Percentiles rank a stretch among this genome's conserved stretches.
These are phyloP conservation scores for Trametes cinnabarina DNA, from an alignment of 768 basidiomycete genomes.

Conservation along the genomic window DNA sequence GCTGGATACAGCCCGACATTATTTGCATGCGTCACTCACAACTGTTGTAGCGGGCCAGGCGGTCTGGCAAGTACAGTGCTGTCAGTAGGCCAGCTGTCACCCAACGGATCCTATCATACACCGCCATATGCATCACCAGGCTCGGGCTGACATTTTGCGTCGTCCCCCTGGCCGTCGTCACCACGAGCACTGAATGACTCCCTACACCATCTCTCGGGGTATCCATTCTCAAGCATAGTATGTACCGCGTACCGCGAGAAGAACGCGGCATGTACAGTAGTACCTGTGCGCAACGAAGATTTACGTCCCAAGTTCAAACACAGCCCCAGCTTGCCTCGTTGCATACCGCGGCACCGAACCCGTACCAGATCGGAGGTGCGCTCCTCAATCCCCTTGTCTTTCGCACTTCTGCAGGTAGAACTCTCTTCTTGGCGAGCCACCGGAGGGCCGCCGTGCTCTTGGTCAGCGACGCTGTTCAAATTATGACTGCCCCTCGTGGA, in stretches of 20 bases:
- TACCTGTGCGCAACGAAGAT: background rate
- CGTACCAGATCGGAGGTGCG: constrained; percentile 1
- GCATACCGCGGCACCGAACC: background rate
- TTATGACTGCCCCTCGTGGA: background rate
- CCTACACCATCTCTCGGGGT: background rate
- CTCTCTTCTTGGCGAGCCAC: too few species aligned
- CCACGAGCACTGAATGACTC: background rate
- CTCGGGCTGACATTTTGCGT: background rate
- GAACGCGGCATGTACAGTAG: background rate
- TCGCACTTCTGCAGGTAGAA: too few species aligned
- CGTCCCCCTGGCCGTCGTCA: background rate
- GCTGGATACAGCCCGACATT: too few species aligned
- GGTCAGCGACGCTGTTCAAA: background rate
- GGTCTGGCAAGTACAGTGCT: too few species aligned
- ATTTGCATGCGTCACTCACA: too few species aligned
- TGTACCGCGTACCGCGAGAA: background rate
- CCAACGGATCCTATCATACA: background rate
- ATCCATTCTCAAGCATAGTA: background rate
- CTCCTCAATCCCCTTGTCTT: too few species aligned
- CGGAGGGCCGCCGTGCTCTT: too few species aligned
- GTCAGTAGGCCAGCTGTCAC: too few species aligned
- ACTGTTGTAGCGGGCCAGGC: too few species aligned
- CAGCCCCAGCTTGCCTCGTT: background rate
- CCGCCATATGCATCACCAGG: background rate
- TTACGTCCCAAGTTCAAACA: background rate